These are phyloP conservation scores for Hypomyces rosellus DNA, from an alignment of 2,329 filamentous ascomycete genomes.

Conservation along the genomic window DNA sequence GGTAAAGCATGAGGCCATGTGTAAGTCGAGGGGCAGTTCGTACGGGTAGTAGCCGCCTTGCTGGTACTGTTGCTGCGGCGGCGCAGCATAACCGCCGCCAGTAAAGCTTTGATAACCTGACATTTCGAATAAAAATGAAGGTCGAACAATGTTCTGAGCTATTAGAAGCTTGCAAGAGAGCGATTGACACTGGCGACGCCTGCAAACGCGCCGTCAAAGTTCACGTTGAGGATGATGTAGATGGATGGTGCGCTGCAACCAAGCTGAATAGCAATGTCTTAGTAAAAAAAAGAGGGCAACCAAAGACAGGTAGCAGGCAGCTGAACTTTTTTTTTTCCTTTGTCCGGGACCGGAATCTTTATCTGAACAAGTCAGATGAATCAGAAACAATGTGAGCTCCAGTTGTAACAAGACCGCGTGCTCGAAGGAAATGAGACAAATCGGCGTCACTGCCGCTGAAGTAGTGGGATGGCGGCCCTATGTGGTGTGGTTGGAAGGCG, in stretches of 20 bases:
- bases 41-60: conserved; percentile 43
- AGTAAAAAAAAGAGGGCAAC: neutral
- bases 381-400: neutral
- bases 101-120: conserved; percentile 10
- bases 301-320: neutral
- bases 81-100: conserved; percentile 9
- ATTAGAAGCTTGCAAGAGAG: neutral
- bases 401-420: neutral
- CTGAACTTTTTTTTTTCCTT: neutral
- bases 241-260: neutral
- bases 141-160: neutral
- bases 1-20: neutral
- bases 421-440: neutral
- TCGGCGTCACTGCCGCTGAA: neutral
- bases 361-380: neutral
- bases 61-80: conserved; percentile 18
- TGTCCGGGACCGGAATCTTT: neutral
- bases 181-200: neutral
- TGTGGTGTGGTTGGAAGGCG: too few species aligned
- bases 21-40: conserved; percentile 26
- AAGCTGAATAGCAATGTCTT: neutral
- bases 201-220: neutral
- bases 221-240: neutral
- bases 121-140: neutral
- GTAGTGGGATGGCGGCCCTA: too few species aligned